phyloP scores from a whole-genome alignment of 768 basidiomycete species.

The Cubamyces sp. region DNA sequence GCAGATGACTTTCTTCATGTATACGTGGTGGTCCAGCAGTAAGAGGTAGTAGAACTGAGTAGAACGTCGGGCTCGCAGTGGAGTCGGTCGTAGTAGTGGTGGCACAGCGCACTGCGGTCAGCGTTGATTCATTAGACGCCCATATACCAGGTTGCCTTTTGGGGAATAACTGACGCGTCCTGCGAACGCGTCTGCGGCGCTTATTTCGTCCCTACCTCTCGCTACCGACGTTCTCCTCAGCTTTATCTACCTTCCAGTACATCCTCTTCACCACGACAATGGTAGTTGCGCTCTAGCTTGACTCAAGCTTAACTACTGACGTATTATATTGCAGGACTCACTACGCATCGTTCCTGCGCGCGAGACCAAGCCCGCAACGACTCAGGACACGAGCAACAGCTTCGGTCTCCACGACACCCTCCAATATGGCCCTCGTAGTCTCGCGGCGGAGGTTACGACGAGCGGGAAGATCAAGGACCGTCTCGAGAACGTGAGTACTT shows the following conservation, averaged over 20 bases:
- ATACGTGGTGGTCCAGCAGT: background rate
- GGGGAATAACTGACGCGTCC: constrained; percentile 23
- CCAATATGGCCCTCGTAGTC: constrained; percentile 78
- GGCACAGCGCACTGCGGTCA: background rate
- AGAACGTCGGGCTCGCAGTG: too few species aligned
- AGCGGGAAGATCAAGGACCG: constrained; percentile 66
- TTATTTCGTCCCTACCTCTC: background rate
- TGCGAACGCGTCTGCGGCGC: constrained; percentile 15
- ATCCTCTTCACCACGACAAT: background rate
- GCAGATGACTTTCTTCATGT: background rate
- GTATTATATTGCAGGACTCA: constrained; percentile 46
- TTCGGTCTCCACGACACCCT: constrained; percentile 90
- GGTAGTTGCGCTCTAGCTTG: background rate
- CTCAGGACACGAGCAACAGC: constrained; percentile 69
- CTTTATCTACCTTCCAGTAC: background rate
- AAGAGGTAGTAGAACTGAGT: too few species aligned
- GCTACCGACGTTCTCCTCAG: background rate
- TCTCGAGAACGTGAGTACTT: constrained; percentile 69
- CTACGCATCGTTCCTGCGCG: constrained; percentile 65
- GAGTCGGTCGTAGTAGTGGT: too few species aligned
- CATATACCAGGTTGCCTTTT: constrained; percentile 6
- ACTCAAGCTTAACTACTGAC: background rate
- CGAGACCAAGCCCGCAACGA: constrained; percentile 60
- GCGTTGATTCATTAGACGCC: constrained; percentile 2
- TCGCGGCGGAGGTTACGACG: constrained; percentile 74